These are phyloP conservation scores for Colletotrichum somersetense DNA, from an alignment of 2,329 filamentous ascomycete genomes.

Conservation along the genomic window DNA sequence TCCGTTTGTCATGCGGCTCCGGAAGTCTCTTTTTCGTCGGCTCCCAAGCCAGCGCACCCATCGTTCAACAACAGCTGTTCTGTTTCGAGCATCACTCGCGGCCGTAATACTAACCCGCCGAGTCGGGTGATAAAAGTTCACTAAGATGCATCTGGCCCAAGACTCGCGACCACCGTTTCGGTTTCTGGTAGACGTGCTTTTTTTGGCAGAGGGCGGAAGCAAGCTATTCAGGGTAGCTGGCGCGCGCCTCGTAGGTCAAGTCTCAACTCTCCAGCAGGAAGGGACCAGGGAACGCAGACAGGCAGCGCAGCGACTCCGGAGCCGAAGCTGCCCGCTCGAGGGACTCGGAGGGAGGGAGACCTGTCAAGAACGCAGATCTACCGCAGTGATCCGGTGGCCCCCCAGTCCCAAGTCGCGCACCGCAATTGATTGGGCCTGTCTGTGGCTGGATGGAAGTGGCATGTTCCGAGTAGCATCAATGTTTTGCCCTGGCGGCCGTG, in stretches of 20 bases:
- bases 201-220: conserved; percentile 15
- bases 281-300: conserved; percentile 26
- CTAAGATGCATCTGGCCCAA: conserved; percentile 17
- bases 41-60: conserved; percentile 6
- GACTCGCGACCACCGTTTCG: conserved; percentile 37
- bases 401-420: conserved; percentile 29
- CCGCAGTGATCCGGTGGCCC: conserved; percentile 36
- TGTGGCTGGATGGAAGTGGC: conserved; percentile 41
- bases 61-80: conserved; percentile 12
- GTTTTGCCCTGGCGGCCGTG: conserved; percentile 41
- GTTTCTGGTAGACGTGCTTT: conserved; percentile 35
- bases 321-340: conserved; percentile 39
- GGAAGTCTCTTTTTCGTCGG: conserved; percentile 5
- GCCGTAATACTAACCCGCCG: conserved; percentile 14
- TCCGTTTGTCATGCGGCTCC: conserved; percentile 31
- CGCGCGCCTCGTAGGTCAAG: conserved; percentile 27
- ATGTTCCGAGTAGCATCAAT: conserved; percentile 42
- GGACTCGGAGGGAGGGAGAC: conserved; percentile 3
- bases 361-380: conserved; percentile 42
- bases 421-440: conserved; percentile 35
- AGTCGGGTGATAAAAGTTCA: conserved; percentile 26
- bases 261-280: conserved; percentile 38
- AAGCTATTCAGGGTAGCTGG: conserved; percentile 18
- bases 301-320: conserved; percentile 32
- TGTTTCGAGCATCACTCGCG: conserved; percentile 14